Evolutionary conservation across 805 yeast species (phyloP).

Genomic region (Saturnispora kantuleensis): DNA sequence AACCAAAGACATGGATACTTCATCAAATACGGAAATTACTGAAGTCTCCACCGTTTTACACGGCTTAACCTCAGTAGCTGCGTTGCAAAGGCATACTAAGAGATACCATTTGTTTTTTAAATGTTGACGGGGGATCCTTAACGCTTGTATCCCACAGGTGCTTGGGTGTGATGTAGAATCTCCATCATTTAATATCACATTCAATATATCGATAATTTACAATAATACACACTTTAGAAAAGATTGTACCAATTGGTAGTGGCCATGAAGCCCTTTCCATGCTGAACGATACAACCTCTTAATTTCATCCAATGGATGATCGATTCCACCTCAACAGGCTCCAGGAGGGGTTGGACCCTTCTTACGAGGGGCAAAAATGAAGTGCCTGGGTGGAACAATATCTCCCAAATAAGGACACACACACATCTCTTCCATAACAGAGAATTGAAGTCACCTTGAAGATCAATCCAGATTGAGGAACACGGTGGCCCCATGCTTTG

Average conservation of each 20-base stretch:
- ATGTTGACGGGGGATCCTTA: no score
- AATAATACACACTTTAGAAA: constrained; percentile 3
- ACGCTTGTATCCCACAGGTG: no score
- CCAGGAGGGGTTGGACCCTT: constrained; percentile 25
- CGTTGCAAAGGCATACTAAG: no score
- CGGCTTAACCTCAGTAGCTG: no score
- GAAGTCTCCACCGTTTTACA: no score
- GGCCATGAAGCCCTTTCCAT: constrained; percentile 31
- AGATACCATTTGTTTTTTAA: no score
- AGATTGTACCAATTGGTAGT: constrained; percentile 34
- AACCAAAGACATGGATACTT: no score
- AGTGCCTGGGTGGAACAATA: constrained; percentile 50
- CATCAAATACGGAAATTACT: not conserved
- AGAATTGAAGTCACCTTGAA: constrained; percentile 49
- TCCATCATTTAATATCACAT: no score
- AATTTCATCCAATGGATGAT: constrained; percentile 37
- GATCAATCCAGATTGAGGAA: constrained; percentile 62
- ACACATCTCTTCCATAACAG: constrained; percentile 52
- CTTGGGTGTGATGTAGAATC: no score
- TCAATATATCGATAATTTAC: not conserved
- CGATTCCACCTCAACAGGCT: constrained; percentile 29
- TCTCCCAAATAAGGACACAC: constrained; percentile 33
- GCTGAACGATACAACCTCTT: constrained; percentile 29
- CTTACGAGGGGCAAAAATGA: constrained; percentile 17
- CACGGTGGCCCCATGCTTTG: constrained; percentile 40